Percentiles rank a stretch among this genome's conserved stretches.
Evolutionary conservation across 352 stramenopile species (phyloP).

Genomic region (Phytophthora cactorum): DNA sequence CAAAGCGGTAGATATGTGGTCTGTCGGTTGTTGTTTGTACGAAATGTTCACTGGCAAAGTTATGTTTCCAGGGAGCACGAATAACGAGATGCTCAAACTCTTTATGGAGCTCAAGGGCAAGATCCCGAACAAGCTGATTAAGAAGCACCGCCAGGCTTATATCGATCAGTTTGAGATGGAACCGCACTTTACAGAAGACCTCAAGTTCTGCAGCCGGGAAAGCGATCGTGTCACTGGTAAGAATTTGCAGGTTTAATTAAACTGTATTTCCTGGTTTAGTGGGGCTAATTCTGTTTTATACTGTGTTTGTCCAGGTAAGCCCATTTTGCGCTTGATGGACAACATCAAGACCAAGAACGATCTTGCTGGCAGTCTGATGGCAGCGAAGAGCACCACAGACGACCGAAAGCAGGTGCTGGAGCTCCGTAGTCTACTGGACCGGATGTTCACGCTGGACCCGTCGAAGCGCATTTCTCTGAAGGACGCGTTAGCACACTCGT

Average conservation of each 20-base stretch:
- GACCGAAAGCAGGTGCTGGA: slow-evolving; percentile 72
- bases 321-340: slow-evolving; percentile 75
- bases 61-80: slow-evolving; percentile 96
- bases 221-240: slow-evolving; percentile 82
- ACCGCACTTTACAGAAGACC: slow-evolving; percentile 87
- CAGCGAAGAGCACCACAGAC: slow-evolving; percentile 67
- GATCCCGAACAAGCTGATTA: slow-evolving; percentile 86
- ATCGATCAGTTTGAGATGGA: slow-evolving; percentile 87
- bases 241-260: not conserved
- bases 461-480: slow-evolving; percentile 75
- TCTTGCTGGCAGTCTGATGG: slow-evolving; percentile 57
- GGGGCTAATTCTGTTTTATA: not conserved
- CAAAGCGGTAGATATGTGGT: slow-evolving; percentile 98
- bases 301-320: slow-evolving; percentile 50
- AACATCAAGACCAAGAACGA: slow-evolving; percentile 72
- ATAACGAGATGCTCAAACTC: slow-evolving; percentile 98
- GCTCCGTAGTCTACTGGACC: slow-evolving; percentile 77
- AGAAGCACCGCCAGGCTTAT: slow-evolving; percentile 79
- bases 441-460: slow-evolving; percentile 86
- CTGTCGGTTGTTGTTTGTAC: slow-evolving; percentile 95
- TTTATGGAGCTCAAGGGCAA: slow-evolving; percentile 97
- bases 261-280: not conserved
- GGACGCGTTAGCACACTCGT: slow-evolving; percentile 84
- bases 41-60: slow-evolving; percentile 98
- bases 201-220: slow-evolving; percentile 87